Conservation (phyloP, 208 protist species). For the Leishmania tropica region DNA sequence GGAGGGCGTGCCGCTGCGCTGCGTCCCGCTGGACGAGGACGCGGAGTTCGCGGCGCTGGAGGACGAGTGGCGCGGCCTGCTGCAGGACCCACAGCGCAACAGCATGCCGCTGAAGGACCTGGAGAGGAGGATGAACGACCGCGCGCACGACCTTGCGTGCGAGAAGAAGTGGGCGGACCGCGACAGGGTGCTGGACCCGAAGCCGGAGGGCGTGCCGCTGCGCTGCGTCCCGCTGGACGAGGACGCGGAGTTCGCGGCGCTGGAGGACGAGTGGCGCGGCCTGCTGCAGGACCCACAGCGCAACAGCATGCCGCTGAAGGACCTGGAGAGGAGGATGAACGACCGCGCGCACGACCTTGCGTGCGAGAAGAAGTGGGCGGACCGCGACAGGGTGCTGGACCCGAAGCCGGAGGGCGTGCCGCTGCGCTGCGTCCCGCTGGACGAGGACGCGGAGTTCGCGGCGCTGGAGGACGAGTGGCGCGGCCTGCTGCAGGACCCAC, state of each 20-base stretch:
- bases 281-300: slow-evolving; percentile 13
- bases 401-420: slow-evolving; percentile 48
- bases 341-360: slow-evolving; percentile 48
- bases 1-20: slow-evolving; percentile 47
- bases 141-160: slow-evolving; percentile 47
- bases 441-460: slow-evolving; percentile 39
- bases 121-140: slow-evolving; percentile 22
- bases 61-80: slow-evolving; percentile 19
- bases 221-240: slow-evolving; percentile 37
- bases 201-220: slow-evolving; percentile 54
- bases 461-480: slow-evolving; percentile 30
- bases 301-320: no score
- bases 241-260: slow-evolving; percentile 32
- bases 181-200: slow-evolving; percentile 33
- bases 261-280: slow-evolving; percentile 28
- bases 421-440: slow-evolving; percentile 35
- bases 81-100: slow-evolving; percentile 21
- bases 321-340: no score
- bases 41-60: slow-evolving; percentile 33
- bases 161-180: slow-evolving; percentile 43
- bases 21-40: slow-evolving; percentile 43
- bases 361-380: slow-evolving; percentile 30
- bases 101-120: slow-evolving; percentile 30
- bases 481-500: slow-evolving; percentile 11
- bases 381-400: slow-evolving; percentile 44